A percentile compares a stretch with the other conserved stretches of the same genome.
phyloP scores from a whole-genome alignment of 805 yeast species.

The Wickerhamiella shivajii region DNA sequence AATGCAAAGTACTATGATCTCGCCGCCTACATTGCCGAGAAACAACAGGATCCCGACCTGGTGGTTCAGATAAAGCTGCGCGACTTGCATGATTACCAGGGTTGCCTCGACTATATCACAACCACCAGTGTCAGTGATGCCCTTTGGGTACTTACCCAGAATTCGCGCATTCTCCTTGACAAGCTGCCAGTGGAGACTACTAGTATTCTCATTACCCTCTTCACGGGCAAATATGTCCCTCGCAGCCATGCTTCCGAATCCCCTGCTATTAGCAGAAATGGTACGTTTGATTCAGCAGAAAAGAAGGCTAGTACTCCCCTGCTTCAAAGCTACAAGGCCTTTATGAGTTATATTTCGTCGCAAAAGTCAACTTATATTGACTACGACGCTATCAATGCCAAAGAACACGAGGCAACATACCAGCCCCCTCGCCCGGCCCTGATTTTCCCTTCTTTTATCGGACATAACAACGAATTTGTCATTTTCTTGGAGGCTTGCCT shows the following conservation, averaged over 20 bases:
- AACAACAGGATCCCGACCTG: slow-evolving; percentile 53
- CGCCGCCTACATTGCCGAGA: slow-evolving; percentile 56
- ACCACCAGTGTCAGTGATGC: slow-evolving; percentile 65
- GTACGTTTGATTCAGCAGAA: slow-evolving; percentile 1
- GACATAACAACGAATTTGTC: slow-evolving; percentile 77
- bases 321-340: slow-evolving; percentile 41
- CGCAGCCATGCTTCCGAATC: not conserved
- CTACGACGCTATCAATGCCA: slow-evolving; percentile 12
- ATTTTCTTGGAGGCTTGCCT: slow-evolving; percentile 85
- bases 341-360: slow-evolving; percentile 36
- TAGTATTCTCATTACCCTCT: slow-evolving; percentile 64
- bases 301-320: slow-evolving; percentile 20
- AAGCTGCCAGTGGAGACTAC: slow-evolving; percentile 68
- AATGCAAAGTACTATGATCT: slow-evolving; percentile 54
- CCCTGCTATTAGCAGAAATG: too few relatives aligned
- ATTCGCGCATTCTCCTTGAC: slow-evolving; percentile 51
- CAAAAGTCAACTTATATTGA: slow-evolving; percentile 15
- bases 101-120: slow-evolving; percentile 50
- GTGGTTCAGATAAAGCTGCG: slow-evolving; percentile 64
- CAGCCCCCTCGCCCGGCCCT: slow-evolving; percentile 84
- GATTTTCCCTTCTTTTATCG: slow-evolving; percentile 74
- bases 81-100: slow-evolving; percentile 45
- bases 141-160: slow-evolving; percentile 50
- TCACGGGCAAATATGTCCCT: slow-evolving; percentile 70
- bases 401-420: slow-evolving; percentile 30